Evolutionary conservation across 2,329 filamentous ascomycete genomes (phyloP).

Genomic region (Cladophialophora psammophila): DNA sequence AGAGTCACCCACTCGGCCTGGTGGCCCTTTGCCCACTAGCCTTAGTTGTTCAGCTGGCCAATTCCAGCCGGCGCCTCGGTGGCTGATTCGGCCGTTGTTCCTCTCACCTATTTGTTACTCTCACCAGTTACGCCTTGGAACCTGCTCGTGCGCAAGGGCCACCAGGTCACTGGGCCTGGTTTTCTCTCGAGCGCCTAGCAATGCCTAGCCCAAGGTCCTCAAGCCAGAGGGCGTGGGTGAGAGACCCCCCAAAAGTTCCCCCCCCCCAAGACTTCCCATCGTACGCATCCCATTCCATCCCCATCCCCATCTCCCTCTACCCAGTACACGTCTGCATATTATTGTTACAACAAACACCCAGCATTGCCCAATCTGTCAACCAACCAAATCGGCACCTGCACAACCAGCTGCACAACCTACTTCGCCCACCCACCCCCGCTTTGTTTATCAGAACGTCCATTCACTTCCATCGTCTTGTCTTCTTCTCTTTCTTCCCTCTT

Average conservation of each 20-base stretch:
- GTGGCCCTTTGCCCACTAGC: too few relatives aligned
- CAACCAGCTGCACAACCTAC: conserved; percentile 12
- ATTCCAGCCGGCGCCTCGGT: background rate
- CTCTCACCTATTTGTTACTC: background rate
- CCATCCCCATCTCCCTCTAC: conserved; percentile 7
- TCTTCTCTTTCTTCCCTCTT: conserved; percentile 29
- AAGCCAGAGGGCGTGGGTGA: background rate
- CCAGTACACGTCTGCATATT: conserved; percentile 17
- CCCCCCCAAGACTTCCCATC: background rate
- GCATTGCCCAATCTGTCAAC: conserved; percentile 10
- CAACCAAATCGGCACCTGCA: conserved; percentile 20
- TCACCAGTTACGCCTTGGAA: background rate
- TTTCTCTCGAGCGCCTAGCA: background rate
- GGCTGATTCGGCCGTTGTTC: background rate
- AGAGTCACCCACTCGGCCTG: too few relatives aligned
- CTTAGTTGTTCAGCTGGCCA: background rate
- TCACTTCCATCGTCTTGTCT: conserved; percentile 27
- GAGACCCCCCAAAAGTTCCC: background rate
- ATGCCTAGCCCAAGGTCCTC: background rate
- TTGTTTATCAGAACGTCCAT: conserved; percentile 34
- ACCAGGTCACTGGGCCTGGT: background rate
- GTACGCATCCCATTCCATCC: background rate
- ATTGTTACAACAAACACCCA: conserved; percentile 16
- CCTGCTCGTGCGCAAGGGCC: background rate
- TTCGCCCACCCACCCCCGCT: conserved; percentile 28